Evolutionary conservation across 345 rosid species (phyloP).

Genomic region (Toxicodendron radicans): DNA sequence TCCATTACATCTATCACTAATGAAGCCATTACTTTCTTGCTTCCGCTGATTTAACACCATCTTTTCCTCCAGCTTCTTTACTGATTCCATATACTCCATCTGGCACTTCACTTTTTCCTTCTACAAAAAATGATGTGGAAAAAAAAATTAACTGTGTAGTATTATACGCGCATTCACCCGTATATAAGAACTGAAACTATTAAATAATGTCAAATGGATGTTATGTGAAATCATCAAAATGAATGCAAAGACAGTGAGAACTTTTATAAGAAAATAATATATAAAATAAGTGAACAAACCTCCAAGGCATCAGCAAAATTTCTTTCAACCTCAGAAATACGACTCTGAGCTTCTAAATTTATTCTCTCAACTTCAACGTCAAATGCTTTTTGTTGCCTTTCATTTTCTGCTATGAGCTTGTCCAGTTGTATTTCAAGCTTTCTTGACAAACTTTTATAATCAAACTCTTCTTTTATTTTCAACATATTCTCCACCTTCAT

Average conservation of each 20-base stretch:
- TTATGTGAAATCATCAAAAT: neutral
- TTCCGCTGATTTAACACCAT: constrained; percentile 62
- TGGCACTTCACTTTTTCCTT: constrained; percentile 83
- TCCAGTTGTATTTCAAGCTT: constrained; percentile 87
- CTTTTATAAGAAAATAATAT: neutral
- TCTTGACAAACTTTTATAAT: constrained; percentile 94
- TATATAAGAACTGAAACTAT: neutral
- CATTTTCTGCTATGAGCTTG: constrained; percentile 89
- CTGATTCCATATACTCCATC: constrained; percentile 89
- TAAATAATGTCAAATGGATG: neutral
- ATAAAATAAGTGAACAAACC: constrained; percentile 46
- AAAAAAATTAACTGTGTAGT: neutral
- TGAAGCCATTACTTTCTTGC: constrained; percentile 44
- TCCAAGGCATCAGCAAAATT: constrained; percentile 80
- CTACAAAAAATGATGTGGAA: constrained; percentile 34
- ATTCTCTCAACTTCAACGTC: constrained; percentile 86
- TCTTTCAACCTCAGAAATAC: constrained; percentile 76
- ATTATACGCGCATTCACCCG: neutral
- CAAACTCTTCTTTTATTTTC: constrained; percentile 98
- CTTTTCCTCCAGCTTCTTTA: constrained; percentile 91
- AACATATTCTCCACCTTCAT: constrained; percentile 99
- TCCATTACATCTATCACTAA: constrained; percentile 40
- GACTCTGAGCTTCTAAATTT: constrained; percentile 70
- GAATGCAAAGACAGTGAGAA: neutral
- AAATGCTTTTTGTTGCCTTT: constrained; percentile 88